Percentiles rank a stretch among this genome's conserved stretches.
phyloP scores from a whole-genome alignment of 116 monocot genomes.

The Iris pallida region DNA sequence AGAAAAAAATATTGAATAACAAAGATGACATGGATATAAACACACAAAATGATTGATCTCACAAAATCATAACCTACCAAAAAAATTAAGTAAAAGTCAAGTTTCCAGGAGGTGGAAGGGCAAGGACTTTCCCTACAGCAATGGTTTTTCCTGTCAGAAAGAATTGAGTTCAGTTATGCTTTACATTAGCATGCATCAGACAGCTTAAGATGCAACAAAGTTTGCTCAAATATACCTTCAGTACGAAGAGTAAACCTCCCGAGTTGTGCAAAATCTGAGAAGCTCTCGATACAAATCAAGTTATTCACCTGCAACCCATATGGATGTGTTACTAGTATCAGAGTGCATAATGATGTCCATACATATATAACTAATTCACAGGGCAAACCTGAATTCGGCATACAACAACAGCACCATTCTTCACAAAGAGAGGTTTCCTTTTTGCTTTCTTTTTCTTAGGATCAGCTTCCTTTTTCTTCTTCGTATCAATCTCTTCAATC shows the following conservation, averaged over 20 bases:
- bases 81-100: constrained; percentile 23
- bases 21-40: not conserved
- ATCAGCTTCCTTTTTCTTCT: constrained; percentile 70
- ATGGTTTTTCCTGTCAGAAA: constrained; percentile 74
- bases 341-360: not conserved
- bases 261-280: constrained; percentile 75
- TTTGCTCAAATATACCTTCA: constrained; percentile 50
- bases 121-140: constrained; percentile 84
- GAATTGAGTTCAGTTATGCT: not conserved
- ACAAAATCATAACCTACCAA: constrained; percentile 2
- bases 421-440: constrained; percentile 88
- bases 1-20: not conserved
- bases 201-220: not conserved
- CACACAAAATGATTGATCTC: not conserved
- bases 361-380: not conserved
- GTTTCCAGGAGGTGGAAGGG: constrained; percentile 38
- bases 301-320: constrained; percentile 61
- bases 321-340: not conserved
- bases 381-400: constrained; percentile 82
- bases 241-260: constrained; percentile 94
- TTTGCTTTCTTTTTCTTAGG: constrained; percentile 80
- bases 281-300: constrained; percentile 87
- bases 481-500: constrained; percentile 83
- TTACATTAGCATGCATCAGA: not conserved
- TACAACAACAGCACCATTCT: constrained; percentile 81